These are phyloP conservation scores for Sarocladium brachiariae DNA, from an alignment of 2,329 filamentous ascomycete genomes.

Conservation along the genomic window DNA sequence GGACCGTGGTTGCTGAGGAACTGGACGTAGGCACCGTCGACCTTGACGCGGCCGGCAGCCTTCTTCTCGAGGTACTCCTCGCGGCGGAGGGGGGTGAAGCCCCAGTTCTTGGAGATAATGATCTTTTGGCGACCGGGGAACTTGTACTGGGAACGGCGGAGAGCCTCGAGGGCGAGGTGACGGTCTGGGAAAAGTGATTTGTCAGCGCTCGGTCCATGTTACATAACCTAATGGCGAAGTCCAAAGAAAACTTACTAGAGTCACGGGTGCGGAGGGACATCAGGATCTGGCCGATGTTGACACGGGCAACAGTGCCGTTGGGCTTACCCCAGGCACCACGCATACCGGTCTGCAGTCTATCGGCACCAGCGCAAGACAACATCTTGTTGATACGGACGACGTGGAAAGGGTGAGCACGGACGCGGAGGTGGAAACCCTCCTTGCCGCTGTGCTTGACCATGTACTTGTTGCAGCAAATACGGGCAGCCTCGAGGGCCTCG, in stretches of 20 bases:
- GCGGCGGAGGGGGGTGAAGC: conserved; percentile 95
- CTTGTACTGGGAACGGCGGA: conserved; percentile 99
- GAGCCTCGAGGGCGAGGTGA: conserved; percentile 90
- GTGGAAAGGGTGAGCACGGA: conserved; percentile 97
- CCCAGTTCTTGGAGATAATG: conserved; percentile 99
- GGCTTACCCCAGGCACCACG: conserved; percentile 99
- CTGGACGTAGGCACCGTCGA: conserved; percentile 98
- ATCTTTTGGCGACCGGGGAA: conserved; percentile 99
- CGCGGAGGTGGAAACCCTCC: conserved; percentile 67
- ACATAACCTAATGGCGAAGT: not conserved
- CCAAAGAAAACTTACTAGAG: conserved; percentile 54
- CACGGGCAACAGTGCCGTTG: conserved; percentile 96
- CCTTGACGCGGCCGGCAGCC: conserved; percentile 86
- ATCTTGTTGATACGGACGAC: conserved; percentile 99
- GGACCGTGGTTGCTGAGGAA: conserved; percentile 93
- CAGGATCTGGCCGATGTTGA: conserved; percentile 99
- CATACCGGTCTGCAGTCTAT: conserved; percentile 99
- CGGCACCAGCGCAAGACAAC: conserved; percentile 99
- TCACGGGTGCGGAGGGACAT: conserved; percentile 97
- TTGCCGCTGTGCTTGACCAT: conserved; percentile 66
- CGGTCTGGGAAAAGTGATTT: conserved; percentile 52
- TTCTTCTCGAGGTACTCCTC: conserved; percentile 97
- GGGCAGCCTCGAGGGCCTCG: conserved; percentile 98
- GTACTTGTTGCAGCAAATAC: conserved; percentile 99
- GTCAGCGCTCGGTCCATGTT: conserved; percentile 5